These are phyloP conservation scores for Porphyrellus cyaneotinctus DNA, from an alignment of 768 basidiomycete genomes.

Conservation along the genomic window DNA sequence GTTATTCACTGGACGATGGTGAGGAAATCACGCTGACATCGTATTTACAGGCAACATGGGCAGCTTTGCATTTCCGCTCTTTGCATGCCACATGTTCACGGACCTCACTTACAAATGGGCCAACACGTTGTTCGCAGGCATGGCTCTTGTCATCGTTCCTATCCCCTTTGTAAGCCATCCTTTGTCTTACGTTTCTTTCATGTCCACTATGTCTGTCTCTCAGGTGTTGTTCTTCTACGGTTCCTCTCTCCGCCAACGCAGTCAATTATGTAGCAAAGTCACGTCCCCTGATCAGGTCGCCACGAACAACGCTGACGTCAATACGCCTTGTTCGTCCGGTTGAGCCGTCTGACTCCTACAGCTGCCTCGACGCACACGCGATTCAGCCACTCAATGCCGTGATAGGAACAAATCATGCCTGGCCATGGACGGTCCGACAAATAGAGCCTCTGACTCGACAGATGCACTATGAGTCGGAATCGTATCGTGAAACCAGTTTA, in stretches of 20 bases:
- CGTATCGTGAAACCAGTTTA: constrained; percentile 3
- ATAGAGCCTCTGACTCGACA: background rate
- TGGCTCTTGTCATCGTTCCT: constrained; percentile 50
- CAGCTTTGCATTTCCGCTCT: constrained; percentile 56
- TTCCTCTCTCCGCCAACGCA: constrained; percentile 22
- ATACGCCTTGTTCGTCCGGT: background rate
- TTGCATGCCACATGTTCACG: constrained; percentile 55
- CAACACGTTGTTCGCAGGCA: constrained; percentile 56
- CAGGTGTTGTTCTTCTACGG: constrained; percentile 33
- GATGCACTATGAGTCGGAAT: background rate
- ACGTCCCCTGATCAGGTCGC: background rate
- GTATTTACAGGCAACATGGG: constrained; percentile 42
- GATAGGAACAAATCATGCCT: constrained; percentile 9
- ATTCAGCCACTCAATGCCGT: background rate
- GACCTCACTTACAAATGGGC: constrained; percentile 50
- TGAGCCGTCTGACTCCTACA: background rate
- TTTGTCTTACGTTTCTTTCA: background rate
- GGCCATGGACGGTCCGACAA: constrained; percentile 5
- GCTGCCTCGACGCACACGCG: background rate
- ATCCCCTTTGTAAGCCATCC: constrained; percentile 48
- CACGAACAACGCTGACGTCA: background rate
- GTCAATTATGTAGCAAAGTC: constrained; percentile 18
- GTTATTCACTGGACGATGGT: background rate
- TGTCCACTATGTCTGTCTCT: background rate
- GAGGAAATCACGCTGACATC: background rate